These are phyloP conservation scores for Apiotrichum mycotoxinovorans DNA, from an alignment of 1,284 basidiomycete genomes.

Conservation along the genomic window DNA sequence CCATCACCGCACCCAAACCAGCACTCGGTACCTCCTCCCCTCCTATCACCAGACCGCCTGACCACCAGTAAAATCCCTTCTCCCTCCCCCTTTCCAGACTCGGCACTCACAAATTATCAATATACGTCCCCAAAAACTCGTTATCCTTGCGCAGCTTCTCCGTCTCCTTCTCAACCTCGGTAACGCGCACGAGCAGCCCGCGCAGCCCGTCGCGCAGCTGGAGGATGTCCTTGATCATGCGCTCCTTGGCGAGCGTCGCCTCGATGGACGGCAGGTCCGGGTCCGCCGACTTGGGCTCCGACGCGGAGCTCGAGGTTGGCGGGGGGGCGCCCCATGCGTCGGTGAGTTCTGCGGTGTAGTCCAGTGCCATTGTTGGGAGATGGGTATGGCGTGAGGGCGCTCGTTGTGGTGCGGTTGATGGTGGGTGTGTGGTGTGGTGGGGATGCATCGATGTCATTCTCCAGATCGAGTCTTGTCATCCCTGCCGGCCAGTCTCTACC, in stretches of 20 bases:
- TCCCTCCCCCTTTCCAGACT: not conserved
- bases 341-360: constrained; percentile 11
- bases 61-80: no score
- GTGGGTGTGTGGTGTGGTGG: not conserved
- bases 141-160: constrained; percentile 45
- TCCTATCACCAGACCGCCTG: not conserved
- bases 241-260: constrained; percentile 41
- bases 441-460: no score
- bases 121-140: constrained; percentile 46
- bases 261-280: constrained; percentile 26
- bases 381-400: not conserved
- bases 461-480: no score
- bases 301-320: not conserved
- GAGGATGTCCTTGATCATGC: constrained; percentile 43
- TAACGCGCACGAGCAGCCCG: constrained; percentile 38
- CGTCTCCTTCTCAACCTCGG: constrained; percentile 44
- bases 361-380: constrained; percentile 1
- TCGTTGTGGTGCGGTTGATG: not conserved
- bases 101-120: constrained; percentile 46
- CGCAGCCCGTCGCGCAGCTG: constrained; percentile 41
- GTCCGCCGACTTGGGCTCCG: not conserved
- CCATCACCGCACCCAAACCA: no score
- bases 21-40: no score
- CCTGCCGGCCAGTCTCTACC: no score
- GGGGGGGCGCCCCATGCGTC: constrained; percentile 18